Evolutionary conservation across 495 filamentous ascomycete genomes (phyloP).

Genomic region (Ramalina intermedia): DNA sequence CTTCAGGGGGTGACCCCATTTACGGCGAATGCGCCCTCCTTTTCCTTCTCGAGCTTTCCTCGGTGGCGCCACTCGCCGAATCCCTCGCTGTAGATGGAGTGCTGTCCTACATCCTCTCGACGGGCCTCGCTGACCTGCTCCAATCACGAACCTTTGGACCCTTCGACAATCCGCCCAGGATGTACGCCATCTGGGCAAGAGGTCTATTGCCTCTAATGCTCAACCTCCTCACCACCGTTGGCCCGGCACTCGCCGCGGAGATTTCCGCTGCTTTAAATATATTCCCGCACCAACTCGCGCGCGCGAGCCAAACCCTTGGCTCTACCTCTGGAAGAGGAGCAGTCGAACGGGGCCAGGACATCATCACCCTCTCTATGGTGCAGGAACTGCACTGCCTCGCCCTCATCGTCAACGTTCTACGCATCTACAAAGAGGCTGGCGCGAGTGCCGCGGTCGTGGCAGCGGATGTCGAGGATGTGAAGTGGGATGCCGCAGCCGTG

Average conservation of each 20-base stretch:
- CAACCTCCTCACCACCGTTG: slow-evolving; percentile 73
- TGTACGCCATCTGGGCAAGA: slow-evolving; percentile 75
- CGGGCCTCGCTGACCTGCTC: slow-evolving; percentile 57
- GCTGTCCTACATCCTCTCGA: slow-evolving; percentile 60
- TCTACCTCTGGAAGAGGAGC: slow-evolving; percentile 11
- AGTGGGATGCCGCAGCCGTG: slow-evolving; percentile 54
- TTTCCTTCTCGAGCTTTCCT: slow-evolving; percentile 78
- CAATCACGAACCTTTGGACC: slow-evolving; percentile 55
- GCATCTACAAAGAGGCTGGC: slow-evolving; percentile 43
- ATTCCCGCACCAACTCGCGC: slow-evolving; percentile 57
- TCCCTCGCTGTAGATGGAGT: slow-evolving; percentile 75
- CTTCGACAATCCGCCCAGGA: slow-evolving; percentile 39
- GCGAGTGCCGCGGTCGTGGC: slow-evolving; percentile 41
- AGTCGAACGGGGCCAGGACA: slow-evolving; percentile 21
- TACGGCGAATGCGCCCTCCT: slow-evolving; percentile 81
- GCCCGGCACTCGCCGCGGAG: slow-evolving; percentile 63
- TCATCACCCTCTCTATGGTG: slow-evolving; percentile 53
- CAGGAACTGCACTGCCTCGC: slow-evolving; percentile 66
- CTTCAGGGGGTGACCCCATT: slow-evolving; percentile 57
- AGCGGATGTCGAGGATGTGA: slow-evolving; percentile 47
- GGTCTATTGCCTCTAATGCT: slow-evolving; percentile 81
- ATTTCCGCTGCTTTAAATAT: slow-evolving; percentile 74
- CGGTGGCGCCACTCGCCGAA: slow-evolving; percentile 69
- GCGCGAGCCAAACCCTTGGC: slow-evolving; percentile 47
- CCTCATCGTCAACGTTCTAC: slow-evolving; percentile 53